Conservation (phyloP, 2,329 filamentous ascomycete genomes). For the Aspergillus texensis region DNA sequence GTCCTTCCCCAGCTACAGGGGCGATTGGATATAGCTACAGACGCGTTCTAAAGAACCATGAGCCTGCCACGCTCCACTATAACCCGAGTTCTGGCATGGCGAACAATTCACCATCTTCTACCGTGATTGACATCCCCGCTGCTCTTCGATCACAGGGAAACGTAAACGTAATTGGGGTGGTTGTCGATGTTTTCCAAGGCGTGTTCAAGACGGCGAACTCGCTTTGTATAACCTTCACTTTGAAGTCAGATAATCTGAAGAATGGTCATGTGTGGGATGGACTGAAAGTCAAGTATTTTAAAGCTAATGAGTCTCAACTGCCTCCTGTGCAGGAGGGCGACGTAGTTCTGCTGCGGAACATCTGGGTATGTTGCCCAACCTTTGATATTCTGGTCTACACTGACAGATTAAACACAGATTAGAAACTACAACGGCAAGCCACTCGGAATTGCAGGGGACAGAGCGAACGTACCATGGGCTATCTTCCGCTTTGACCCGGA, state of each 20-base stretch:
- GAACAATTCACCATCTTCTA: neutral
- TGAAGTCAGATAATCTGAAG: constrained; percentile 61
- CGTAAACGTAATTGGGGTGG: constrained; percentile 69
- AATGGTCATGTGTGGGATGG: constrained; percentile 45
- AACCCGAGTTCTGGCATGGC: neutral
- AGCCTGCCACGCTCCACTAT: neutral
- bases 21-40: neutral
- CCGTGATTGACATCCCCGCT: constrained; percentile 43
- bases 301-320: constrained; percentile 43
- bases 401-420: constrained; percentile 21
- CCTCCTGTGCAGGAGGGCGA: constrained; percentile 59
- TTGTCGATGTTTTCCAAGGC: constrained; percentile 62
- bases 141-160: constrained; percentile 41
- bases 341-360: constrained; percentile 64
- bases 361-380: constrained; percentile 50
- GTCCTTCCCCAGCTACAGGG: neutral
- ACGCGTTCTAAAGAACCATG: neutral
- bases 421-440: constrained; percentile 21
- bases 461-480: constrained; percentile 34
- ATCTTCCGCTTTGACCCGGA: constrained; percentile 35
- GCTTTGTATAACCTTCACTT: constrained; percentile 65
- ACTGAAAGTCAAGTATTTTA: constrained; percentile 64
- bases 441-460: constrained; percentile 31
- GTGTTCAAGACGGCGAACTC: constrained; percentile 54
- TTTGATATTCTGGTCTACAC: neutral